Percentiles rank a stretch among this genome's conserved stretches.
Evolutionary conservation across 345 rosid genomes (phyloP).

Genomic region (Arabidopsis suecica): DNA sequence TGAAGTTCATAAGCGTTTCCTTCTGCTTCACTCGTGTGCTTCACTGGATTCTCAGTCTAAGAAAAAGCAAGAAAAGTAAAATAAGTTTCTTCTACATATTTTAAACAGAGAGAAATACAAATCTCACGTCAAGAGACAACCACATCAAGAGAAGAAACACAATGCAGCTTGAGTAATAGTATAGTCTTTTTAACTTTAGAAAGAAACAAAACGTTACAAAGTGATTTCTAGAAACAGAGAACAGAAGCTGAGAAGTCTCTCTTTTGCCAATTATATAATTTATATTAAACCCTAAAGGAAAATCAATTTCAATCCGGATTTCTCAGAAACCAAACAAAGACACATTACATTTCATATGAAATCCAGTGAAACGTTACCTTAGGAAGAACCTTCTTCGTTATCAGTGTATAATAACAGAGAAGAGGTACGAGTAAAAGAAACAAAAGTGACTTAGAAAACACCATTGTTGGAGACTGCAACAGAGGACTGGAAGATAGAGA

Average conservation of each 20-base stretch:
- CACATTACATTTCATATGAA: conserved; percentile 5
- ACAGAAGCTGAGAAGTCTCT: conserved; percentile 6
- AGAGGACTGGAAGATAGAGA: conserved; percentile 26
- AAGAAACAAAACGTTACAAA: conserved; percentile 25
- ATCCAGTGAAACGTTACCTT: conserved; percentile 9
- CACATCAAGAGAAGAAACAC: not conserved
- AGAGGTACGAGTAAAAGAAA: conserved; percentile 31
- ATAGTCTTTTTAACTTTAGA: conserved; percentile 8
- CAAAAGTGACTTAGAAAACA: conserved; percentile 30
- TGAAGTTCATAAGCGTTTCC: conserved; percentile 39
- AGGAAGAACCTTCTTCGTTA: conserved; percentile 2
- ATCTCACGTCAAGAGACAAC: not conserved
- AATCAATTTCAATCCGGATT: not conserved
- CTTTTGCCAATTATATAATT: not conserved
- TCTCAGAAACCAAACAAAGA: conserved; percentile 6
- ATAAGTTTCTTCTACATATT: not conserved
- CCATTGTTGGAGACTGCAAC: conserved; percentile 43
- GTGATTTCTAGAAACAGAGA: not conserved
- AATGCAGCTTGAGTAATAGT: conserved; percentile 7
- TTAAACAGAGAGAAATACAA: too few species aligned
- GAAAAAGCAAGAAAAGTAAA: not conserved
- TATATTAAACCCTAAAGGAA: not conserved
- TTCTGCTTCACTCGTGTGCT: conserved; percentile 31
- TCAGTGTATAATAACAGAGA: not conserved
- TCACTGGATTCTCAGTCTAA: conserved; percentile 32